These are phyloP conservation scores for Acacia melanoxylon DNA, from an alignment of 306 rosid species.

Conservation along the genomic window DNA sequence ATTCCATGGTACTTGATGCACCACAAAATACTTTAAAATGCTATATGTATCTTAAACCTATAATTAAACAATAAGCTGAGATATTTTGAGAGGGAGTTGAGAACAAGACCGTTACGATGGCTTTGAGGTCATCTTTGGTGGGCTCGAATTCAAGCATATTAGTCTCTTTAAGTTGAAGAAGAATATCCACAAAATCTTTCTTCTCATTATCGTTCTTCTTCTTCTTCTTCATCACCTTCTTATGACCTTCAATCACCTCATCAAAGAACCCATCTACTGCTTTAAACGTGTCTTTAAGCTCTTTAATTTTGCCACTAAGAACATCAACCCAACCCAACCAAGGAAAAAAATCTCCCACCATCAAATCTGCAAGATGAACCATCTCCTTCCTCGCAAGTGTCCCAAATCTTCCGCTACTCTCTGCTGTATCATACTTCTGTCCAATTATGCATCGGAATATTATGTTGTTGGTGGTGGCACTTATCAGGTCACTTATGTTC, in stretches of 20 bases:
- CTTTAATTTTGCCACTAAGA: conserved; percentile 1
- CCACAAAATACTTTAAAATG: too few relatives aligned
- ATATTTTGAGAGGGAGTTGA: not conserved
- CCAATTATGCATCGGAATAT: conserved; percentile 31
- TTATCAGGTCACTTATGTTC: conserved; percentile 27
- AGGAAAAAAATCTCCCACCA: conserved; percentile 23
- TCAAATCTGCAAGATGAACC: not conserved
- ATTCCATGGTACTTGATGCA: too few relatives aligned
- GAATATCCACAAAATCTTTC: conserved; percentile 39
- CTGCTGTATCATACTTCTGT: conserved; percentile 24
- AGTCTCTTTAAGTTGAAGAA: conserved; percentile 31
- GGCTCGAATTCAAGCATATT: conserved; percentile 27
- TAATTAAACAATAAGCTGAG: not conserved
- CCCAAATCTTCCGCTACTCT: not conserved
- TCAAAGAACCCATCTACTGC: conserved; percentile 6
- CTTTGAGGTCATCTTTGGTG: conserved; percentile 38
- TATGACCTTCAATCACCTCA: conserved; percentile 24
- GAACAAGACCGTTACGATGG: conserved; percentile 24
- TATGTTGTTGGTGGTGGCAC: conserved; percentile 19
- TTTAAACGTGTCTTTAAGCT: not conserved
- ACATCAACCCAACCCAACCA: conserved; percentile 27
- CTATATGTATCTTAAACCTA: too few relatives aligned
- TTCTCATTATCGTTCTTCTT: not conserved
- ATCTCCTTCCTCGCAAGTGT: conserved; percentile 1
- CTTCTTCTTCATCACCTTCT: not conserved